Conservation (phyloP, 129 eudicot species). For the Centella asiatica region DNA sequence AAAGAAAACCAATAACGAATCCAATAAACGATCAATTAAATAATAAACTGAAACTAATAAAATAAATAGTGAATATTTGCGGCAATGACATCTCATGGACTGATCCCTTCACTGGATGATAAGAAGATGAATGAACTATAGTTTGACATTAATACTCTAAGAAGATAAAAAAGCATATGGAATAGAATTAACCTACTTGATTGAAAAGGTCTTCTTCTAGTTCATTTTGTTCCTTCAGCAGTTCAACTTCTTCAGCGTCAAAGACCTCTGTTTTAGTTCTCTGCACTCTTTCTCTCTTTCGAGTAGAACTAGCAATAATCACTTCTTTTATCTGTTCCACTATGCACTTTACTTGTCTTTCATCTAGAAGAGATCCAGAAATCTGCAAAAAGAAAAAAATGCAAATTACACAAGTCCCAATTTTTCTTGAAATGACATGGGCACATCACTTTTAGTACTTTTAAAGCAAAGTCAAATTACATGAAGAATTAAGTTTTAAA, state of each 20-base stretch:
- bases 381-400: constrained; percentile 33
- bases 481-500: too few relatives aligned
- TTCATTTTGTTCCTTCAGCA: constrained; percentile 91
- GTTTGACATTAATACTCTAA: background rate
- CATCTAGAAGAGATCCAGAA: constrained; percentile 77
- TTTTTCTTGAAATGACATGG: background rate
- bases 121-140: background rate
- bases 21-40: too few relatives aligned
- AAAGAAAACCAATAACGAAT: too few relatives aligned
- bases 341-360: constrained; percentile 70
- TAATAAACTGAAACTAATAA: too few relatives aligned
- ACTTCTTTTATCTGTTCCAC: constrained; percentile 90
- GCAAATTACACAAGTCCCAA: background rate
- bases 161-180: background rate
- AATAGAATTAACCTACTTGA: constrained; percentile 49
- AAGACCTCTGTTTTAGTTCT: constrained; percentile 96
- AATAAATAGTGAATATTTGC: too few relatives aligned
- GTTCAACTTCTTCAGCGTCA: constrained; percentile 92
- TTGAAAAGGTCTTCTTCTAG: constrained; percentile 92
- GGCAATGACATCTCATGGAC: too few relatives aligned
- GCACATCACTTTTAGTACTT: background rate
- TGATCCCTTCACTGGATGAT: too few relatives aligned
- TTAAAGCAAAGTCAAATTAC: too few relatives aligned
- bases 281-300: constrained; percentile 77
- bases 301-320: constrained; percentile 73